phyloP scores from a whole-genome alignment of 2,329 filamentous ascomycete genomes.

The Aspergillus melleus region DNA sequence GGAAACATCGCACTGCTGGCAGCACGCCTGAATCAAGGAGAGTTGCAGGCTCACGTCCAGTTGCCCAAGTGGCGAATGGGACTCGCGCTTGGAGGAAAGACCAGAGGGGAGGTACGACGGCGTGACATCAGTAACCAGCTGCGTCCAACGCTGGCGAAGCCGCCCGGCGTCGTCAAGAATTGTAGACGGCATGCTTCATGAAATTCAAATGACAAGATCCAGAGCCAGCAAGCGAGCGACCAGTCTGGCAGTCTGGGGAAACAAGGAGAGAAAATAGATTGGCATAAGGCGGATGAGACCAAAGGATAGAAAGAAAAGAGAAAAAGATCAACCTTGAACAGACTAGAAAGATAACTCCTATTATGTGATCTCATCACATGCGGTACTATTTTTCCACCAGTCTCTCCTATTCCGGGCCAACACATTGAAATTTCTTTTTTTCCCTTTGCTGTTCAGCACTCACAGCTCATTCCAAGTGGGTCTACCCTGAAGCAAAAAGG shows the following conservation, averaged over 20 bases:
- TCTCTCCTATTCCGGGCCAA: not conserved
- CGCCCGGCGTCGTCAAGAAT: slow-evolving; percentile 13
- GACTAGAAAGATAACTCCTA: not conserved
- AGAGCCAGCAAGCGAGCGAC: slow-evolving; percentile 4
- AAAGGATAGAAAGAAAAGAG: not conserved
- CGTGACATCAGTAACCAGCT: slow-evolving; percentile 14
- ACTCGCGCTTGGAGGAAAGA: slow-evolving; percentile 8
- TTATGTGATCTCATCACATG: not conserved
- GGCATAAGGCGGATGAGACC: not conserved
- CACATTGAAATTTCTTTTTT: not conserved
- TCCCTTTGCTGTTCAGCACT: not conserved
- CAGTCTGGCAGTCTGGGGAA: slow-evolving; percentile 7
- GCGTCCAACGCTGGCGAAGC: slow-evolving; percentile 13
- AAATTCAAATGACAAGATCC: slow-evolving; percentile 1
- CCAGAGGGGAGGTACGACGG: slow-evolving; percentile 14
- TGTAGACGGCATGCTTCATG: slow-evolving; percentile 10
- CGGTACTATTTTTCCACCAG: not conserved
- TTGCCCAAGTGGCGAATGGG: slow-evolving; percentile 2
- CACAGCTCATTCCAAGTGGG: not conserved
- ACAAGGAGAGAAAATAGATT: not conserved
- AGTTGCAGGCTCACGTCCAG: slow-evolving; percentile 10
- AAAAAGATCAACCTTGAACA: not conserved
- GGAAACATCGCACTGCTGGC: slow-evolving; percentile 13
- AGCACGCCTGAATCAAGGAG: slow-evolving; percentile 11
- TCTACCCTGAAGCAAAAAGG: not conserved